Evolutionary conservation across 176 grass and related monocot species (phyloP), one percentile per base, ranked within the genome.

Genomic region (Pharus latifolius): DNA sequence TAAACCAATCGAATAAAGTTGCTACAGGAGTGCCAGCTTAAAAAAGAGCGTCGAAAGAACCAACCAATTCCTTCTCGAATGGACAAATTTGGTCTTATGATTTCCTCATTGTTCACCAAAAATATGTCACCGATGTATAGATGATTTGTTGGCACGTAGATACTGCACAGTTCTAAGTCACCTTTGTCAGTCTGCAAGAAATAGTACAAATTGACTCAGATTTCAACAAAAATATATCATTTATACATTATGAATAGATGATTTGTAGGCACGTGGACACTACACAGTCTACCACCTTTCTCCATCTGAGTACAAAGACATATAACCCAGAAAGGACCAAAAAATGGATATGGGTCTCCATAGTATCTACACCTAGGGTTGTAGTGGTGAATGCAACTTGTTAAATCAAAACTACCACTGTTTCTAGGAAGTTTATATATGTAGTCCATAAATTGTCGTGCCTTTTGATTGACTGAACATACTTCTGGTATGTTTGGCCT

Each of bases 101-200:
- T 88, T 45, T 99, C 90, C 3, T 74, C 63, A 70, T 90, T 86
- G 54, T 94, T 99, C 64, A 99, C 87, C 78, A 94, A 84, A 82
- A 99, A 94, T 51, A 99, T 94, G 61, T 91, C 95, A 30, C 87
- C 95, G 62, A 99, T 94, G 51, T 94, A 99, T 66, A 99, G 77
- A 91, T 99, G 95, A 76, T 99, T 99, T 59, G 90, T 99, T 56
- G 95, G 95, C 35, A 99, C 95, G 35, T 91, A 99, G 63, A 94
- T 87, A 79, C 95, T 94, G 44, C 95, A 99, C 67, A 99, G 69
- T 41, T 99, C 90, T 82, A 93, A 90, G 81, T 99, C 95, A 66
- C 95, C 95, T 86, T 91, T 90, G 32, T 99, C 82, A 37, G 72
- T 94, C 90, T 99, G 87, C 80, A 93, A 85, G 27, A 14, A 78